Evolutionary conservation across 768 basidiomycete genomes (phyloP).

Genomic region (Leucosporidium scottii): DNA sequence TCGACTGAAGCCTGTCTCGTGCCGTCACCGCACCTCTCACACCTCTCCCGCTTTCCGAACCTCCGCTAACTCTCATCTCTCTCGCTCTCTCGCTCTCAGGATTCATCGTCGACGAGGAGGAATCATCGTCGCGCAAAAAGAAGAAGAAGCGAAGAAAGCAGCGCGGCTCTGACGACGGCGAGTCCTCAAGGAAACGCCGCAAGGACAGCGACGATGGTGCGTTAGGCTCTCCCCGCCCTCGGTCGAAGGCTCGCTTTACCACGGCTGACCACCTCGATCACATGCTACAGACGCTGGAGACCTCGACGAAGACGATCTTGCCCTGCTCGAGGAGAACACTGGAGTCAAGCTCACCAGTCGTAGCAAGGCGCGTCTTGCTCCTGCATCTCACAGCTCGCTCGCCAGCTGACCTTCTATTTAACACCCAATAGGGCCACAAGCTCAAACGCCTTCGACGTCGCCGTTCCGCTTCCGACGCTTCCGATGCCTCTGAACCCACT

Average conservation of each 20-base stretch:
- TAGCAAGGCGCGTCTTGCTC: slow-evolving; percentile 11
- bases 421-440: slow-evolving; percentile 47
- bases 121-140: slow-evolving; percentile 1
- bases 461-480: slow-evolving; percentile 58
- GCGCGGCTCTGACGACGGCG: slow-evolving; percentile 1
- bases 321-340: slow-evolving; percentile 74
- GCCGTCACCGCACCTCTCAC: not conserved
- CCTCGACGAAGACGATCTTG: slow-evolving; percentile 81
- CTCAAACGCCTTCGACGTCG: slow-evolving; percentile 69
- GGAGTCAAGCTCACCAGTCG: slow-evolving; percentile 47
- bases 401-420: no score
- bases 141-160: slow-evolving; percentile 20
- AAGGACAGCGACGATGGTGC: slow-evolving; percentile 24
- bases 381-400: not conserved
- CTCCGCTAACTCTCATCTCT: not conserved
- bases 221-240: not conserved
- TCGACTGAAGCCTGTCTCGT: no score
- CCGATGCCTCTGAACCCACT: slow-evolving; percentile 45
- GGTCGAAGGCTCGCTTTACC: not conserved
- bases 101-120: slow-evolving; percentile 34
- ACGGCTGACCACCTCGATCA: not conserved
- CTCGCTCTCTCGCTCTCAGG: not conserved
- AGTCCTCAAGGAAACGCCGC: slow-evolving; percentile 12
- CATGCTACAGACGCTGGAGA: slow-evolving; percentile 27
- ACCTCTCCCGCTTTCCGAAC: no score